Conservation (phyloP, 768 basidiomycete genomes). For the Jaapia argillacea region DNA sequence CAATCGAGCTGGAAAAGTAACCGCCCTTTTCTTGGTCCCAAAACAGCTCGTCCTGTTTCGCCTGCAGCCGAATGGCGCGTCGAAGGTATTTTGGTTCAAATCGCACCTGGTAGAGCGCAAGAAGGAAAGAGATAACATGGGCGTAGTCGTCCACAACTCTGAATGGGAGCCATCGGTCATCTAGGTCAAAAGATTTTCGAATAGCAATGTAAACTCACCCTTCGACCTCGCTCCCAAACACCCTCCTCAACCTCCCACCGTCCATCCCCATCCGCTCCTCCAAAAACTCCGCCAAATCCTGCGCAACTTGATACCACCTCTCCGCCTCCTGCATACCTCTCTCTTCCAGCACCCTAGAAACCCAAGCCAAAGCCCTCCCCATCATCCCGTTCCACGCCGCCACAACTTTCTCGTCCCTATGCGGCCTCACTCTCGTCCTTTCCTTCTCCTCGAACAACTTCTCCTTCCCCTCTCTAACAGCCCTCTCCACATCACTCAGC, state of each 20-base stretch:
- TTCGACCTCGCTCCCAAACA: not conserved
- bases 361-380: conserved; percentile 15
- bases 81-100: conserved; percentile 20
- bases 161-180: conserved; percentile 15
- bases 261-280: not conserved
- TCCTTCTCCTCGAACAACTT: conserved; percentile 22
- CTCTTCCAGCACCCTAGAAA: not conserved
- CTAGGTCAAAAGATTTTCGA: conserved; percentile 25
- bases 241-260: not conserved
- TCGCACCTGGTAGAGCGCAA: conserved; percentile 28
- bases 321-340: conserved; percentile 12
- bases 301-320: conserved; percentile 15
- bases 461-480: conserved; percentile 11
- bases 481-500: conserved; percentile 12
- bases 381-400: conserved; percentile 32
- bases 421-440: conserved; percentile 24
- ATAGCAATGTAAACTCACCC: not conserved
- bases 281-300: not conserved
- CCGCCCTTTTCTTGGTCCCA: conserved; percentile 28
- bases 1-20: conserved; percentile 19
- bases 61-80: conserved; percentile 25
- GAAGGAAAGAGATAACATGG: conserved; percentile 19
- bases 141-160: conserved; percentile 28
- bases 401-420: conserved; percentile 32
- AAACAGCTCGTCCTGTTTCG: conserved; percentile 28